These are phyloP conservation scores for Glebionis coronaria DNA, from an alignment of 129 eudicot genomes.

Conservation along the genomic window DNA sequence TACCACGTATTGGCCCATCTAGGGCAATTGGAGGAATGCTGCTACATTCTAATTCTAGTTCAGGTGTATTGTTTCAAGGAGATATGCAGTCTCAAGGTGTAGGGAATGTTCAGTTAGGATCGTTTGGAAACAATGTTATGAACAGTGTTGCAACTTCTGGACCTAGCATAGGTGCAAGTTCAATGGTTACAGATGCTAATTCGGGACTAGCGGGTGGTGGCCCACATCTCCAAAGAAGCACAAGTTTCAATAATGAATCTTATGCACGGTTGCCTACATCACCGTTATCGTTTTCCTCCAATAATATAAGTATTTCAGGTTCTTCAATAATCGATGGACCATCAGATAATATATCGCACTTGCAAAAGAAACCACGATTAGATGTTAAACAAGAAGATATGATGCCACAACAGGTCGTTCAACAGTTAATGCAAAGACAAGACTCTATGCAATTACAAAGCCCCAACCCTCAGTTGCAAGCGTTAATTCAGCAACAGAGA, in stretches of 20 bases:
- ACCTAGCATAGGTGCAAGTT: conserved; percentile 69
- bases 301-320: conserved; percentile 79
- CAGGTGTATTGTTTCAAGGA: conserved; percentile 80
- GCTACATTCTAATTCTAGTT: conserved; percentile 77
- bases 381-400: conserved; percentile 85
- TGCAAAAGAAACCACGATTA: conserved; percentile 91
- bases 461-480: conserved; percentile 80
- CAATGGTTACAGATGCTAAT: conserved; percentile 87
- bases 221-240: conserved; percentile 81
- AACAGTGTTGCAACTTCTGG: conserved; percentile 61
- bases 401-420: conserved; percentile 75
- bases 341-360: conserved; percentile 43
- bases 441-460: conserved; percentile 72
- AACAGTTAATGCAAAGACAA: conserved; percentile 73
- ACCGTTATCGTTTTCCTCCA: conserved; percentile 81
- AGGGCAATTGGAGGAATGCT: conserved; percentile 70
- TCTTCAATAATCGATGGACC: conserved; percentile 74
- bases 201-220: conserved; percentile 41
- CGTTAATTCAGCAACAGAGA: conserved; percentile 75
- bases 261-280: conserved; percentile 80
- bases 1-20: conserved; percentile 70
- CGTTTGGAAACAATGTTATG: conserved; percentile 66
- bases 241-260: conserved; percentile 76
- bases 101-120: conserved; percentile 61
- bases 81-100: conserved; percentile 63